Base-by-base conservation (phyloP, 441 rosid genomes). In the Capsella rubella region DNA sequence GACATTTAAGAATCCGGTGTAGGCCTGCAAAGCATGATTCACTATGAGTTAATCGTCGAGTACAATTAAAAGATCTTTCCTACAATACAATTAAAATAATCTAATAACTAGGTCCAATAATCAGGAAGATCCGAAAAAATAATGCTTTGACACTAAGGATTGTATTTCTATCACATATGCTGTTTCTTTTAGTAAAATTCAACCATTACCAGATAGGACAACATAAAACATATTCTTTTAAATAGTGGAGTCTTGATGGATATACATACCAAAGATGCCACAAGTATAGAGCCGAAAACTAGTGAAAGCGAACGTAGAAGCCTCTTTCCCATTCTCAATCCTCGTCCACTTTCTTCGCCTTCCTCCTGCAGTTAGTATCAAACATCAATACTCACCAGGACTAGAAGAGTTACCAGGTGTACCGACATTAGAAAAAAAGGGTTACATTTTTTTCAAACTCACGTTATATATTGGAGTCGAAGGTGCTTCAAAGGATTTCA, bases 291-390 rank as follows among this genome's bases (percentile, higher is more conserved):
- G 54, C 98, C 92, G 73, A 93, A 91, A 72, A 86, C 97, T 85
- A 95, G 67, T 8, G 88, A 91, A 66, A 95, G 96, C 73, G 98
- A 87, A 29, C 98, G 93, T 65, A 95, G 91, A 82, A 93, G 76
- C 49, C 98, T 83, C 79, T 93, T 93, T 81, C 97, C 97, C 91
- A 91, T 87, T 65, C 87, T 81, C 71, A 93, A 31, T 45, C 85
- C 87, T 34, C 90, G 82, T 25, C 92, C 93, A 31, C 76, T 84
- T 55, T 95, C 99, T 84, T 85, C 93, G 49, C 97, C 97, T 39
- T 91, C 96, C 85, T 87, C 97, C 99, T 95, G 87, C 81, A 86
- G 75, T 25, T 73, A 81, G 72, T 65, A 73, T 76, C 70, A 81
- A 57, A 63, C 54, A 50, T 32, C 62, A 77, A 50, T 46, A 51